Conservation (phyloP, 768 basidiomycete species). For the Calocera cornea region DNA sequence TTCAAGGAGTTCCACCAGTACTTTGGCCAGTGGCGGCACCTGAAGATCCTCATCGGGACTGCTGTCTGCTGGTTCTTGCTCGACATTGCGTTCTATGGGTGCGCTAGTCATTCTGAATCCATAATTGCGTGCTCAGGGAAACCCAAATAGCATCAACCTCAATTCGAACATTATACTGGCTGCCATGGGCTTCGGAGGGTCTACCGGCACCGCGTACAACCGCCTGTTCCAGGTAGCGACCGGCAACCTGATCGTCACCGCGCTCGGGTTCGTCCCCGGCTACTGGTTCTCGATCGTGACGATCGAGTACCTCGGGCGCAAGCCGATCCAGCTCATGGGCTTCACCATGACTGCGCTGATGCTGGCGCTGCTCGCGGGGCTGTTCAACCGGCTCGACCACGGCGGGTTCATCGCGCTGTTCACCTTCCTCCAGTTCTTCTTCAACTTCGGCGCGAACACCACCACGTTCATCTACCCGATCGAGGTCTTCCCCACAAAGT, state of each 20-base stretch:
- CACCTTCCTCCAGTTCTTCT: slow-evolving; percentile 60
- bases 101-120: too few species aligned
- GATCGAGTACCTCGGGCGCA: slow-evolving; percentile 61
- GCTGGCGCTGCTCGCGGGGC: slow-evolving; percentile 54
- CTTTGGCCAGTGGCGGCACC: slow-evolving; percentile 60
- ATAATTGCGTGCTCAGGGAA: too few species aligned
- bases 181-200: slow-evolving; percentile 55
- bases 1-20: slow-evolving; percentile 45
- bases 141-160: slow-evolving; percentile 55
- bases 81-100: slow-evolving; percentile 52
- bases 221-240: slow-evolving; percentile 54
- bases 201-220: slow-evolving; percentile 43
- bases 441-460: slow-evolving; percentile 69
- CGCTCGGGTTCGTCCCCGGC: slow-evolving; percentile 64
- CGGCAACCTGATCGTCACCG: slow-evolving; percentile 59
- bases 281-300: slow-evolving; percentile 57
- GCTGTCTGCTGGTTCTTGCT: slow-evolving; percentile 60
- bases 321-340: slow-evolving; percentile 62
- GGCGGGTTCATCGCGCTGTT: slow-evolving; percentile 59
- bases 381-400: slow-evolving; percentile 42
- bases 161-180: slow-evolving; percentile 51
- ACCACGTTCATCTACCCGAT: slow-evolving; percentile 73
- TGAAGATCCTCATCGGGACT: slow-evolving; percentile 54
- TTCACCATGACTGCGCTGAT: slow-evolving; percentile 59
- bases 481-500: slow-evolving; percentile 68